Evolutionary conservation across 202 grass and related monocot species (phyloP).

Genomic region (Panicum hallii): DNA sequence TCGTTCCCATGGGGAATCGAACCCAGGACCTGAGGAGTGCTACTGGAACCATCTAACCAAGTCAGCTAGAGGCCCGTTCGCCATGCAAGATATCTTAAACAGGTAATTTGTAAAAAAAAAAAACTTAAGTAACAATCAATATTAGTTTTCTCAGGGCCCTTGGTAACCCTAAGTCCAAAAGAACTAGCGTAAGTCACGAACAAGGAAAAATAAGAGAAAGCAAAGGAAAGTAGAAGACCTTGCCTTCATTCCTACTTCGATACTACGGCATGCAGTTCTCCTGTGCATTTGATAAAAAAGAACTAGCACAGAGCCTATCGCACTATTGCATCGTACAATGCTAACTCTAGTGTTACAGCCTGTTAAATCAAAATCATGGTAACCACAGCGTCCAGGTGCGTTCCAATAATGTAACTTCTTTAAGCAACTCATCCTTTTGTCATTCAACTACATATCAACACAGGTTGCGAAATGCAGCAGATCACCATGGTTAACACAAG

Average conservation of each 20-base stretch:
- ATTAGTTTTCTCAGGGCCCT: background rate
- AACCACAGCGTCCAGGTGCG: background rate
- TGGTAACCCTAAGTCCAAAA: conserved; percentile 14
- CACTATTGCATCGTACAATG: background rate
- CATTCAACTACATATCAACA: background rate
- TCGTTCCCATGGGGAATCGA: no score
- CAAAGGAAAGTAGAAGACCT: conserved; percentile 2
- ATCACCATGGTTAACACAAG: background rate
- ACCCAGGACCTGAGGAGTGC: no score
- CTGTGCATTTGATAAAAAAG: background rate
- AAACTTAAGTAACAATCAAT: background rate
- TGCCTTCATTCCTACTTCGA: conserved; percentile 10
- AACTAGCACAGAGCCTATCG: background rate
- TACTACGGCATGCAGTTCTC: background rate
- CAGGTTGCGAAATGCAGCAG: background rate
- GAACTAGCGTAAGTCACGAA: conserved; percentile 1
- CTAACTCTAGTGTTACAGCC: background rate
- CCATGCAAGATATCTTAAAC: background rate
- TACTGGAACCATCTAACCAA: no score
- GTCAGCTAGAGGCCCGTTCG: no score
- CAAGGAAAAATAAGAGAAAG: conserved; percentile 4
- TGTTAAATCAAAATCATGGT: conserved; percentile 5
- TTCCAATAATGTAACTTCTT: background rate
- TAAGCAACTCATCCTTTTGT: background rate
- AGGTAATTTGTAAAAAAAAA: background rate